Evolutionary conservation across 2,329 filamentous ascomycete genomes (phyloP).

Genomic region (Ophiostoma pallidulum): DNA sequence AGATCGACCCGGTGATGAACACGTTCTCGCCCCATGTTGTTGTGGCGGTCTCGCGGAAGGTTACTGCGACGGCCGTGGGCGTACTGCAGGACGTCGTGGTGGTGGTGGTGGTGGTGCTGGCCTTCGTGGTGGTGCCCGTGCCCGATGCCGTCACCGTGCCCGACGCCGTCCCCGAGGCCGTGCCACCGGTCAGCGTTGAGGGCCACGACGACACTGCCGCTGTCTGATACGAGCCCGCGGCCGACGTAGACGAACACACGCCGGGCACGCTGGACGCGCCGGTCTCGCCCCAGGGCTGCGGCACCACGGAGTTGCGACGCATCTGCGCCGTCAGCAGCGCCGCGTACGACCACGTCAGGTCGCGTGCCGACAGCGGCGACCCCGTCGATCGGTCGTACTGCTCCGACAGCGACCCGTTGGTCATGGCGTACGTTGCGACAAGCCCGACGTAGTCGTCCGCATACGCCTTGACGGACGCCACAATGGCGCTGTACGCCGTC

Average conservation of each 20-base stretch:
- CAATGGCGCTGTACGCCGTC: slow-evolving; percentile 40
- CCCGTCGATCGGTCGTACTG: slow-evolving; percentile 51
- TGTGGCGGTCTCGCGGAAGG: slow-evolving; percentile 49
- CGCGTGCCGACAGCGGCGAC: slow-evolving; percentile 52
- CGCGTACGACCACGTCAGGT: slow-evolving; percentile 67
- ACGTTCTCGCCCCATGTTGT: slow-evolving; percentile 55
- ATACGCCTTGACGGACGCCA: slow-evolving; percentile 47
- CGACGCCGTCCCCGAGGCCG: too few relatives aligned
- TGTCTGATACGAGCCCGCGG: slow-evolving; percentile 41
- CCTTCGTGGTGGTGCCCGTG: slow-evolving; percentile 27
- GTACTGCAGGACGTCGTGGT: slow-evolving; percentile 8
- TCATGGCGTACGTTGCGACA: slow-evolving; percentile 51
- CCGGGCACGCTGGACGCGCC: slow-evolving; percentile 30
- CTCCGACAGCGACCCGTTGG: slow-evolving; percentile 57
- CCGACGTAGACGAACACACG: slow-evolving; percentile 37
- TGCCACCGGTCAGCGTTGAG: slow-evolving; percentile 13
- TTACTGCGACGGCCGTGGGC: slow-evolving; percentile 46
- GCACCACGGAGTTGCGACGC: slow-evolving; percentile 45
- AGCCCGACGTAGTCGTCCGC: slow-evolving; percentile 54
- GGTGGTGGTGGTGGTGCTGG: neutral
- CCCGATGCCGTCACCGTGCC: slow-evolving; percentile 15
- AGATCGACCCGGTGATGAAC: slow-evolving; percentile 52
- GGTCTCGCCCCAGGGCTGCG: slow-evolving; percentile 39
- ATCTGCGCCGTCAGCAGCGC: slow-evolving; percentile 55
- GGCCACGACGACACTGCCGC: slow-evolving; percentile 18